Percentiles rank a stretch among this genome's conserved stretches.
Conservation (phyloP, 352 stramenopile species). For the Aphanomyces stellatus region DNA sequence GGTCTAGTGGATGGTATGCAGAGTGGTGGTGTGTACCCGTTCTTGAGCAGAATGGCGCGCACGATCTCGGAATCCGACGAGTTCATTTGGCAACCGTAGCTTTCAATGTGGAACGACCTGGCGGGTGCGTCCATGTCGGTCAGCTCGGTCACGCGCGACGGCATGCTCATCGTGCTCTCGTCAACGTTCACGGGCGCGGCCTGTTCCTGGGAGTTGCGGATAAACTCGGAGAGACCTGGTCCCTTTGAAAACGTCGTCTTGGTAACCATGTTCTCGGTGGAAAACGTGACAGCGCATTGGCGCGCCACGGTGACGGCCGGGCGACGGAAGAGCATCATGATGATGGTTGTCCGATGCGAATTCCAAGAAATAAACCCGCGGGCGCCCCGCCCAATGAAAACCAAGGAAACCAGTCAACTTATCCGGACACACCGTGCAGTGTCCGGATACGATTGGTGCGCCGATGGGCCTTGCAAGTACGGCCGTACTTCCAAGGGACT, state of each 20-base stretch:
- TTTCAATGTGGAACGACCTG: constrained; percentile 84
- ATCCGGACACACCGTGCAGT: too few species aligned
- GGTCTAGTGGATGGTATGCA: constrained; percentile 30
- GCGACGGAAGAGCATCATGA: neutral
- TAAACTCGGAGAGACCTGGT: constrained; percentile 60
- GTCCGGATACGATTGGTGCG: too few species aligned
- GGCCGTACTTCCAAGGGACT: too few species aligned
- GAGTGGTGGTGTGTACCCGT: constrained; percentile 33
- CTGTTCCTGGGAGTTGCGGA: constrained; percentile 36
- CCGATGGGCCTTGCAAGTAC: too few species aligned
- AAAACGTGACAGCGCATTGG: neutral
- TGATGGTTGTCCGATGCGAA: neutral
- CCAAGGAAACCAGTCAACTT: too few species aligned
- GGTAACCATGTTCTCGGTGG: neutral
- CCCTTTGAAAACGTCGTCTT: constrained; percentile 21
- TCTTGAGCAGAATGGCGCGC: constrained; percentile 84
- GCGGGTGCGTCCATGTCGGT: constrained; percentile 39
- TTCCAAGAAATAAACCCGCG: neutral
- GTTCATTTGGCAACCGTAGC: constrained; percentile 99
- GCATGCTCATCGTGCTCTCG: constrained; percentile 74
- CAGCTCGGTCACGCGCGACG: constrained; percentile 29
- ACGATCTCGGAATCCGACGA: constrained; percentile 98
- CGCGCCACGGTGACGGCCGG: neutral
- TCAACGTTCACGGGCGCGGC: constrained; percentile 26
- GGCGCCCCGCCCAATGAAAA: neutral